Conservation (phyloP, 2,329 filamentous ascomycete species). For the Blastomyces silverae region DNA sequence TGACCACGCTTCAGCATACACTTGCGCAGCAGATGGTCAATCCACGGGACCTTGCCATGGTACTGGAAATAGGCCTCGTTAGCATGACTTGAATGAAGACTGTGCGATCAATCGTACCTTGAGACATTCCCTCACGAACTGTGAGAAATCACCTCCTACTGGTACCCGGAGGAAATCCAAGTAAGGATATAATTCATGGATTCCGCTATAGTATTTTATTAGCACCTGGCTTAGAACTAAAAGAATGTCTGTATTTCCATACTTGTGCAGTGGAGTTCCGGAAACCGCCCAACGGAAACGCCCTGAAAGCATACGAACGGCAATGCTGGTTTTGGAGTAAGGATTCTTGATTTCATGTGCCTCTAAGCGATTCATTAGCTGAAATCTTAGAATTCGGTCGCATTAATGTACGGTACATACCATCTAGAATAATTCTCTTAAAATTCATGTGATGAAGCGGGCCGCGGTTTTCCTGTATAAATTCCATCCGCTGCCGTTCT, state of each 20-base stretch:
- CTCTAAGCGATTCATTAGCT: slow-evolving; percentile 22
- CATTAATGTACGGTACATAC: slow-evolving; percentile 22
- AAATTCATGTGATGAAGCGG: slow-evolving; percentile 34
- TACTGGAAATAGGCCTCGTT: slow-evolving; percentile 15
- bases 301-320: slow-evolving; percentile 32
- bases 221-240: slow-evolving; percentile 9
- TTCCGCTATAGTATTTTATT: slow-evolving; percentile 22
- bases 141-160: slow-evolving; percentile 24
- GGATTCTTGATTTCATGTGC: slow-evolving; percentile 36
- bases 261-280: slow-evolving; percentile 39
- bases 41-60: slow-evolving; percentile 21
- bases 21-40: slow-evolving; percentile 28
- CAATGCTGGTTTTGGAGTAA: slow-evolving; percentile 30
- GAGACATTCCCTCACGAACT: slow-evolving; percentile 15
- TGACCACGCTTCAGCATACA: slow-evolving; percentile 54
- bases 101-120: neutral
- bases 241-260: slow-evolving; percentile 13
- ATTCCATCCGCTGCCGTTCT: slow-evolving; percentile 25
- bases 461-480: slow-evolving; percentile 27
- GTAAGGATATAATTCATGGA: slow-evolving; percentile 37
- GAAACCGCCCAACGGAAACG: slow-evolving; percentile 36
- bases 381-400: neutral
- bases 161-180: slow-evolving; percentile 35
- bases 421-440: slow-evolving; percentile 38
- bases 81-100: neutral